Conservation (phyloP, 805 yeast species). For the Metschnikowia kunwiensis region DNA sequence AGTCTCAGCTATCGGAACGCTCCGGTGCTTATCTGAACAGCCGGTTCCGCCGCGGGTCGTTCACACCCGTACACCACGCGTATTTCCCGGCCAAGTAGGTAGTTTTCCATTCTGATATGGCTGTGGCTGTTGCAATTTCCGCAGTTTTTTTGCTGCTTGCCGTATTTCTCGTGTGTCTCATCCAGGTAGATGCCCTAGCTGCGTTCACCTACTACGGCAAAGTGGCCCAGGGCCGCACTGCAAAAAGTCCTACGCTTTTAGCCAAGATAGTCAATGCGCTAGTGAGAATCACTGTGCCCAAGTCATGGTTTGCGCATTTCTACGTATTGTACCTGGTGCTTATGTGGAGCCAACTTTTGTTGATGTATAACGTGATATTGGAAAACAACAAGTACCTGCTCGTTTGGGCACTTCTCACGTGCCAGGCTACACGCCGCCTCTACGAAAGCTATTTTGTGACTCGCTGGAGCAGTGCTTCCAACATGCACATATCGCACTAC, state of each 20-base stretch:
- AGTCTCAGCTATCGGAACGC: too few species aligned
- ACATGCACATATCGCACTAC: slow-evolving; percentile 66
- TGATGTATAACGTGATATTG: slow-evolving; percentile 11
- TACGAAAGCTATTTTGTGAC: slow-evolving; percentile 53
- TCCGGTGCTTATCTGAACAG: too few species aligned
- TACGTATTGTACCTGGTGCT: slow-evolving; percentile 44
- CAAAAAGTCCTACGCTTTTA: background rate
- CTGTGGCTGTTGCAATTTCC: slow-evolving; percentile 2
- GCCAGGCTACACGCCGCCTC: slow-evolving; percentile 56
- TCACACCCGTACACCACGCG: too few species aligned
- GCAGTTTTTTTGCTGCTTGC: slow-evolving; percentile 4
- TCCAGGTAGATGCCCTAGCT: slow-evolving; percentile 7
- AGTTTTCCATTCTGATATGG: background rate
- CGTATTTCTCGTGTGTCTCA: slow-evolving; percentile 6
- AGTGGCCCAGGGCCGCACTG: slow-evolving; percentile 5
- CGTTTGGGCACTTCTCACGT: slow-evolving; percentile 23
- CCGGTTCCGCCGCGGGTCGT: too few species aligned
- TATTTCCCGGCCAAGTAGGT: background rate
- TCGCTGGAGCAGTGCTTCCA: slow-evolving; percentile 44
- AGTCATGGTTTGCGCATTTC: slow-evolving; percentile 60
- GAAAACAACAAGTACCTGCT: slow-evolving; percentile 19
- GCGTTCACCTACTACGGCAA: slow-evolving; percentile 17
- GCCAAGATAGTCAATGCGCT: slow-evolving; percentile 4
- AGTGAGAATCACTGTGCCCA: slow-evolving; percentile 50
- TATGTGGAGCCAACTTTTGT: slow-evolving; percentile 21